Evolutionary conservation across 2,329 filamentous ascomycete species (phyloP), one percentile per base, ranked within the genome.

Genomic region (Pseudogymnoascus sp.): DNA sequence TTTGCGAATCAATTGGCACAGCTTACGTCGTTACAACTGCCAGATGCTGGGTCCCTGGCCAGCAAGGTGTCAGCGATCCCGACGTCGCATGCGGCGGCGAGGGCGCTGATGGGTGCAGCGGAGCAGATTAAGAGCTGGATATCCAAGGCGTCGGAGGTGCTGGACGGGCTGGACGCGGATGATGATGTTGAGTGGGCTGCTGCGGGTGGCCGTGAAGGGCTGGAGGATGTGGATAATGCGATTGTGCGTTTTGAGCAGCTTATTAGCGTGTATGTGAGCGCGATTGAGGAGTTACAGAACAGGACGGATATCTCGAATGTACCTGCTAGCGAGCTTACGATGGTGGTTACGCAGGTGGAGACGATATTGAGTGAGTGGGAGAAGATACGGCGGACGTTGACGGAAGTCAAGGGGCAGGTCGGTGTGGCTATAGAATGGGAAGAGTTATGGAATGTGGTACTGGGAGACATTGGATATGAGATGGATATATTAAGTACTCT

Each of bases 101-200:
- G 85, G 64, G 91, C 92, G 0, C 81, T 97, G 61, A 88, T 90
- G 66, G 89, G 90, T 67, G 91, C 93, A 9, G 91, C 92, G 4
- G 90, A 95, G 65, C 92, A 97, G 74, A 97, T 99, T 67, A 84
- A 88, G 65, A 87, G 88, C 70, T 99, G 94, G 94, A 96, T 97
- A 71, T 83, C 84, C 66, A 97, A 97, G 74, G 93, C 93, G 0
- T 88, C 88, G 0, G 91, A 96, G 69, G 92, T 97, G 33, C 86
- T 99, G 60, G 84, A 84, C 61, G 92, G 92, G 4, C 79, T 99
- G 42, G 92, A 97, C 73, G 92, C 92, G 60, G 93, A 52, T 65
- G 94, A 97, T 73, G 94, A 99, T 72, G 92, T 97, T 13, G 93
- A 97, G 74, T 99, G 94, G 94, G 91, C 92, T 92, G 92, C 94